Evolutionary conservation across 768 basidiomycete genomes (phyloP), one percentile per base, ranked within the genome.

Genomic region (Podaxis sp.): DNA sequence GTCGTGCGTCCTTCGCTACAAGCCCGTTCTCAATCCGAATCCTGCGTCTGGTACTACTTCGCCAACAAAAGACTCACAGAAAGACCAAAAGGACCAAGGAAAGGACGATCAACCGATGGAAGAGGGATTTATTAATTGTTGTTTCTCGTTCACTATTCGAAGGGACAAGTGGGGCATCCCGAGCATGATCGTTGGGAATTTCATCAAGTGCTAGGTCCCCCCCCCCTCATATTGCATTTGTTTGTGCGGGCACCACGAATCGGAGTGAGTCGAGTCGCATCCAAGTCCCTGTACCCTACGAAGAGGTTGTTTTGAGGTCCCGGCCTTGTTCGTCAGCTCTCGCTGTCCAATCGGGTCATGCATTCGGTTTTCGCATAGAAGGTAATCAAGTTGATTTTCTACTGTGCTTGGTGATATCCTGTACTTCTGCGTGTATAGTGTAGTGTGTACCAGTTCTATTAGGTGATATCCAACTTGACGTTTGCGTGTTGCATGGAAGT

Each of bases 111-210:
- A 68, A 50, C 74, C 77, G 13, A 78, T 75, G 50, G 90, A 92
- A 69, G 89, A 92, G 64, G 85, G 85, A 2, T 87, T 88, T 65
- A 84, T 93, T 66, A 92, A 86, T 67, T 94, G 91, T 70, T 94
- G 91, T 67, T 93, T 94, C 72, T 92, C 89, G n/a, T 93, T 94
- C 70, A 93, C 90, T 5, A 93, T 95, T 59, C 80, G 92, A 54
- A 74, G 91, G 62, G 90, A 93, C 67, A 87, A 87, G 69, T 91
- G 87, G 84, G 90, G 90, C 0, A 93, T 93, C 63, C 92, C 91
- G 35, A 92, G 86, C 53, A 89, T 93, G 87, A 93, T 94, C 66
- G 91, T 93, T 18, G 93, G 93, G 14, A 93, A 93, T 70, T 93
- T 93, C 65, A 91, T 93, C 67, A 84, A 82, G 68, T 90, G 85